phyloP scores from a whole-genome alignment of 2,329 filamentous ascomycete genomes.

The Sarocladium brachiariae region DNA sequence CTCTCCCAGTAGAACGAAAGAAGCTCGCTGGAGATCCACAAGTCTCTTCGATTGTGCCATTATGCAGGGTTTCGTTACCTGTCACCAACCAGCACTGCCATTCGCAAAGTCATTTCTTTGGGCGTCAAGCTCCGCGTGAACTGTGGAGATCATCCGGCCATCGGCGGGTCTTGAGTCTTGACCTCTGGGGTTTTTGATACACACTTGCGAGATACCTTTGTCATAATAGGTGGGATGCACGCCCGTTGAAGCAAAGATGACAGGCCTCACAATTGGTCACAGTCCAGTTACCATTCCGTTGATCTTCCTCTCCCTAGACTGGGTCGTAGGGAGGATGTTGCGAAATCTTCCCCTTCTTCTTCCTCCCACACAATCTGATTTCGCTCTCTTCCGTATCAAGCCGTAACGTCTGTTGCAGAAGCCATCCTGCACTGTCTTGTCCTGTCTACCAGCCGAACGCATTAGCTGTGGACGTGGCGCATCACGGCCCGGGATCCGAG shows the following conservation, averaged over 20 bases:
- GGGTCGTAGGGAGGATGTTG: background rate
- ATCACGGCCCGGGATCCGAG: conserved; percentile 3
- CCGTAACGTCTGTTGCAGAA: background rate
- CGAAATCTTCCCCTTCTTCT: background rate
- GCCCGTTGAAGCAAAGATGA: background rate
- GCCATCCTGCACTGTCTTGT: too few relatives aligned
- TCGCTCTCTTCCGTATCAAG: background rate
- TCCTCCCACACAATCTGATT: background rate
- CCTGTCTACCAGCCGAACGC: too few relatives aligned
- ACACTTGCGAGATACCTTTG: background rate
- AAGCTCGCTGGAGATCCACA: background rate
- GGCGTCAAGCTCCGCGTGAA: too few relatives aligned
- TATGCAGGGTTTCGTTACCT: conserved; percentile 6
- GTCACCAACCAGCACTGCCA: too few relatives aligned
- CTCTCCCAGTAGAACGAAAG: background rate
- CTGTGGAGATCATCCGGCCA: too few relatives aligned
- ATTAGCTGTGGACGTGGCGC: too few relatives aligned
- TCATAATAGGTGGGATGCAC: background rate
- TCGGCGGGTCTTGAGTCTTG: background rate
- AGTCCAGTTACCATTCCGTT: conserved; percentile 3
- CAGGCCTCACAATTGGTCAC: background rate
- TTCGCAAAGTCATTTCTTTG: too few relatives aligned
- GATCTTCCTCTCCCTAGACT: background rate
- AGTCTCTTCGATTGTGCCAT: background rate
- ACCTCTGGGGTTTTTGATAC: background rate